Percentiles rank a stretch among this genome's conserved stretches.
These are phyloP conservation scores for Trifolium fragiferum DNA, from an alignment of 306 rosid genomes.

Conservation along the genomic window DNA sequence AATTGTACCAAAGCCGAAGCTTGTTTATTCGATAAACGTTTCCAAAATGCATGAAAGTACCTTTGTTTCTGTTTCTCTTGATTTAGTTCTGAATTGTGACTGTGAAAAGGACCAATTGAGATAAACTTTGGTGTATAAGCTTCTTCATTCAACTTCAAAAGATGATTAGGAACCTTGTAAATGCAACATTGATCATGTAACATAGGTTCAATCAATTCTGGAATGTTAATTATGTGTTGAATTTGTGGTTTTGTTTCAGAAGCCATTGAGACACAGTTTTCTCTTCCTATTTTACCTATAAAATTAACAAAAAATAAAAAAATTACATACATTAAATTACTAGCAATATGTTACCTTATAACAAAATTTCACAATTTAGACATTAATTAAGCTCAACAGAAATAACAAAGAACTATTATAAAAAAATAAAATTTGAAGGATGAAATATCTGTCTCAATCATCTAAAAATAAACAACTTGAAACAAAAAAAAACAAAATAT, in stretches of 20 bases:
- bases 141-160: constrained; percentile 28
- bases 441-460: background rate
- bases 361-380: background rate
- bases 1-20: constrained; percentile 23
- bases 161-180: constrained; percentile 44
- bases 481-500: too few species aligned
- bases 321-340: background rate
- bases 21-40: constrained; percentile 24
- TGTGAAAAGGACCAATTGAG: constrained; percentile 47
- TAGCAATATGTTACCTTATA: constrained; percentile 18
- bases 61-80: constrained; percentile 41
- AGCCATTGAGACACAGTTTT: constrained; percentile 34
- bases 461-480: background rate
- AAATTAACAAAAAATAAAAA: background rate
- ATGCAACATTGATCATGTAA: constrained; percentile 36
- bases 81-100: constrained; percentile 16
- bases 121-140: constrained; percentile 38
- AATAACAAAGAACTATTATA: background rate
- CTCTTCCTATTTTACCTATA: constrained; percentile 3
- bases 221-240: constrained; percentile 39
- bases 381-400: background rate
- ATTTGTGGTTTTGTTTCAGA: constrained; percentile 19
- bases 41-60: constrained; percentile 40
- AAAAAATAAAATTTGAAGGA: background rate
- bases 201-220: constrained; percentile 23